Percentiles rank a stretch among this genome's conserved stretches.
These are phyloP conservation scores for Rostrohypoxylon terebratum DNA, from an alignment of 495 filamentous ascomycete species.

Conservation along the genomic window DNA sequence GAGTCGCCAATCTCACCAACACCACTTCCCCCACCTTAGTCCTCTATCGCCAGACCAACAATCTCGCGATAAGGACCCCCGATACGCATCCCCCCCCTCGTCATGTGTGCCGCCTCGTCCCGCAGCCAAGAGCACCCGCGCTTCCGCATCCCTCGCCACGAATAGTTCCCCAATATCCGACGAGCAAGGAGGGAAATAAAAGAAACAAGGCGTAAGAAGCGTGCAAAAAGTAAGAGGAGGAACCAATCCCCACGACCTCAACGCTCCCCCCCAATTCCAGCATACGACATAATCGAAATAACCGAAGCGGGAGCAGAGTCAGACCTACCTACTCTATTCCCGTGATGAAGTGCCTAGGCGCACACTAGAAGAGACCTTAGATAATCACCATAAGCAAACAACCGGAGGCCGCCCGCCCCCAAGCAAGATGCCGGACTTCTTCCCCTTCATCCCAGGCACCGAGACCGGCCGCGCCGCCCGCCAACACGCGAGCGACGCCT, in stretches of 20 bases:
- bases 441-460: slow-evolving; percentile 71
- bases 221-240: background rate
- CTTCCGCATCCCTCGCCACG: background rate
- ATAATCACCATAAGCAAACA: background rate
- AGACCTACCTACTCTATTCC: too few species aligned
- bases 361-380: too few species aligned
- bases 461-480: slow-evolving; percentile 58
- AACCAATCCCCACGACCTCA: background rate
- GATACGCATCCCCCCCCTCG: background rate
- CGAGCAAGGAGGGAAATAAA: background rate
- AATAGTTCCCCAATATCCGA: background rate
- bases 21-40: background rate
- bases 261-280: background rate
- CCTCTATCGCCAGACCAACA: background rate
- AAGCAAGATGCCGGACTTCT: slow-evolving; percentile 66
- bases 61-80: background rate
- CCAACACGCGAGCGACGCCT: slow-evolving; percentile 56
- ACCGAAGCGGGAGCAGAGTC: too few species aligned
- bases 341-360: too few species aligned
- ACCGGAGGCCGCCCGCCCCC: background rate
- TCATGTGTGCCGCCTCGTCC: slow-evolving; percentile 34
- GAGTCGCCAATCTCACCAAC: slow-evolving; percentile 2
- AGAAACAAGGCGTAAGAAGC: background rate
- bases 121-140: background rate
- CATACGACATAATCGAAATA: too few species aligned